These are phyloP conservation scores for Saccharomycopsis malanga DNA, from an alignment of 805 yeast species.

Conservation along the genomic window DNA sequence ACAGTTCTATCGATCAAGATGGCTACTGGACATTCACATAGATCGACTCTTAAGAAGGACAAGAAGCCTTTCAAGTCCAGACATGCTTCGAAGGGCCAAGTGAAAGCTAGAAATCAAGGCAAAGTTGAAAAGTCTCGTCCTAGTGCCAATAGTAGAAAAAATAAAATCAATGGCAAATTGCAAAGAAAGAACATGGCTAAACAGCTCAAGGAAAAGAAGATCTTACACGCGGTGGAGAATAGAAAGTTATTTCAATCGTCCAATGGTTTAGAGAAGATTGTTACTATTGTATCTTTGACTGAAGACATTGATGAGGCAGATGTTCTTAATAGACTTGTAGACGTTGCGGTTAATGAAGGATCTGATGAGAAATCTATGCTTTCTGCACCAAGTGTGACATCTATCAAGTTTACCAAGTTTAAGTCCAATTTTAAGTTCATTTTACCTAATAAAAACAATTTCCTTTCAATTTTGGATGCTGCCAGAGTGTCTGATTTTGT, in stretches of 20 bases:
- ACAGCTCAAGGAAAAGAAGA: slow-evolving; percentile 72
- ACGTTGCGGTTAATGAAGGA: not conserved
- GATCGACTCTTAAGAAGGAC: slow-evolving; percentile 73
- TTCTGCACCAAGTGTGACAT: slow-evolving; percentile 31
- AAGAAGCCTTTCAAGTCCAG: slow-evolving; percentile 89
- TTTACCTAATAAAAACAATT: slow-evolving; percentile 61
- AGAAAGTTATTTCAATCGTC: slow-evolving; percentile 74
- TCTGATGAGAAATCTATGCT: not conserved
- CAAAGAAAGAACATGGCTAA: slow-evolving; percentile 74
- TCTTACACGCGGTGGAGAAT: slow-evolving; percentile 47
- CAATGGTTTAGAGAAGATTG: slow-evolving; percentile 74
- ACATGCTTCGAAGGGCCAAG: slow-evolving; percentile 82
- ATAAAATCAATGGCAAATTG: slow-evolving; percentile 34
- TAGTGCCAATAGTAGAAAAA: slow-evolving; percentile 27
- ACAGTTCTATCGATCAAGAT: too few species aligned
- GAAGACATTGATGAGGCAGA: slow-evolving; percentile 48
- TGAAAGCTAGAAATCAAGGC: slow-evolving; percentile 77
- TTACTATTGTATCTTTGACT: slow-evolving; percentile 76
- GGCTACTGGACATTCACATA: slow-evolving; percentile 51
- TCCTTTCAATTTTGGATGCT: slow-evolving; percentile 71
- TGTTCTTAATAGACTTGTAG: slow-evolving; percentile 43
- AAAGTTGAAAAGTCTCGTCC: slow-evolving; percentile 65
- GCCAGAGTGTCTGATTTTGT: slow-evolving; percentile 87
- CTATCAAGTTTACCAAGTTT: slow-evolving; percentile 54
- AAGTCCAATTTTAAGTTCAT: slow-evolving; percentile 66